Evolutionary conservation across 352 stramenopile genomes (phyloP), one percentile per base, ranked within the genome.

Genomic region (Globisporangium cederbergense): DNA sequence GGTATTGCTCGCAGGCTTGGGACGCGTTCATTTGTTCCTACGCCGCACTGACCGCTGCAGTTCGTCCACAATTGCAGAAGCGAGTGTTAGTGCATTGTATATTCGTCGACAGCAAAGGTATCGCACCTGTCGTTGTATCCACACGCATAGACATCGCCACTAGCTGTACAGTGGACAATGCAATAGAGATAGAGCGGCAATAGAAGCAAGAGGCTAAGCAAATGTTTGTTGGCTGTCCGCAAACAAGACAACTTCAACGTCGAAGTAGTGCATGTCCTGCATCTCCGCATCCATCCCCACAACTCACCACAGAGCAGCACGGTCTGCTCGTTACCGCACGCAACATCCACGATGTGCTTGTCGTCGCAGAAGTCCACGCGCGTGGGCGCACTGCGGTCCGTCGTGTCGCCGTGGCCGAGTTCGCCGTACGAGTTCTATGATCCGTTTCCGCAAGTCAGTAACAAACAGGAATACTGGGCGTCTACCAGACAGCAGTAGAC

Each of bases 291-390:
- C n/a, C 20, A 18, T 13, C 14, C 60, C 11, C 22, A 58, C 6
- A n/a, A 68, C 72, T 30, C 57, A 94, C 85, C 81, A 16, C 74
- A 85, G 4, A 98, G 69, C 18, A 98, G 75, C 43, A 88, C 74
- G 4, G 91, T 97, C 64, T 97, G 90, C 60, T 98, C 92, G 65
- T 98, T 98, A 34, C 89, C 90, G 43, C 86, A 95, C 1, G 89
- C 86, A 5, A 95, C 83, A 57, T 96, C 86, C 7, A 93, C 67
- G 7, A 96, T 74, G n/a, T 78, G 74, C 6, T 76, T 71, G 38
- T 43, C 66, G 8, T 74, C 61, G 14, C 72, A 75, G 3, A 72
- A 62, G 10, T 78, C 58, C 5, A 95, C 67, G 18, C 70, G 76
- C 6, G 66, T 87, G 1, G 88, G 88, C 2, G 46, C 64, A 54